A percentile compares a stretch with the other conserved stretches of the same genome.
phyloP scores from a whole-genome alignment of 768 basidiomycete genomes.

The Russula brevipes region DNA sequence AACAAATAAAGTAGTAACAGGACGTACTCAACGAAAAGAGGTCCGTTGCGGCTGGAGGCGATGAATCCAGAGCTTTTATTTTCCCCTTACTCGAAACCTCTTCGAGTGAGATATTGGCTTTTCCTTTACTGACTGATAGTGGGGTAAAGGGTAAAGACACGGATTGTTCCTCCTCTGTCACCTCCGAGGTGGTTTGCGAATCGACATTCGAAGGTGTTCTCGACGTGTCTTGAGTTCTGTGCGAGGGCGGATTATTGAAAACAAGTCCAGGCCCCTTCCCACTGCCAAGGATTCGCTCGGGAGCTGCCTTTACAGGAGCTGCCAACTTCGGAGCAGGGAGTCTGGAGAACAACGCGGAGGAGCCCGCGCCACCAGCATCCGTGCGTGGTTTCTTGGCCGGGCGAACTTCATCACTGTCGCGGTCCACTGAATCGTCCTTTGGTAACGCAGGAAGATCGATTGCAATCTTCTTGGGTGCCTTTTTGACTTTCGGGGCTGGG shows the following conservation, averaged over 20 bases:
- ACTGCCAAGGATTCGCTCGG: constrained; percentile 59
- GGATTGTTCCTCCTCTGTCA: constrained; percentile 13
- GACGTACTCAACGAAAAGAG: constrained; percentile 64
- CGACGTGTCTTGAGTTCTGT: not conserved
- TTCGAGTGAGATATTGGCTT: constrained; percentile 41
- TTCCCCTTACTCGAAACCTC: constrained; percentile 24
- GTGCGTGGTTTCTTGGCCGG: constrained; percentile 55
- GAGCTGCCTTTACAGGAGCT: constrained; percentile 37
- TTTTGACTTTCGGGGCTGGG: constrained; percentile 43
- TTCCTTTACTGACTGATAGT: constrained; percentile 54
- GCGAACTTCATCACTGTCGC: constrained; percentile 40
- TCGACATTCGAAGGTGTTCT: not conserved
- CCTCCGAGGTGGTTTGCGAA: not conserved
- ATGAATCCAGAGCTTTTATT: constrained; percentile 15
- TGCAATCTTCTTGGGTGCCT: constrained; percentile 53
- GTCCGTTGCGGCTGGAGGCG: constrained; percentile 41
- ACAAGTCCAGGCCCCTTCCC: constrained; percentile 58
- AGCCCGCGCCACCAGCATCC: constrained; percentile 48
- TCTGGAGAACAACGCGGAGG: constrained; percentile 64
- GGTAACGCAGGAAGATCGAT: constrained; percentile 52
- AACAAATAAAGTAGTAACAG: not conserved
- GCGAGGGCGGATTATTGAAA: constrained; percentile 39
- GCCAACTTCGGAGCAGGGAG: constrained; percentile 68
- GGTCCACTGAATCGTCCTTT: constrained; percentile 35
- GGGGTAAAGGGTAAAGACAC: constrained; percentile 52